phyloP scores from a whole-genome alignment of 306 rosid genomes.

The Lathyrus aphaca region DNA sequence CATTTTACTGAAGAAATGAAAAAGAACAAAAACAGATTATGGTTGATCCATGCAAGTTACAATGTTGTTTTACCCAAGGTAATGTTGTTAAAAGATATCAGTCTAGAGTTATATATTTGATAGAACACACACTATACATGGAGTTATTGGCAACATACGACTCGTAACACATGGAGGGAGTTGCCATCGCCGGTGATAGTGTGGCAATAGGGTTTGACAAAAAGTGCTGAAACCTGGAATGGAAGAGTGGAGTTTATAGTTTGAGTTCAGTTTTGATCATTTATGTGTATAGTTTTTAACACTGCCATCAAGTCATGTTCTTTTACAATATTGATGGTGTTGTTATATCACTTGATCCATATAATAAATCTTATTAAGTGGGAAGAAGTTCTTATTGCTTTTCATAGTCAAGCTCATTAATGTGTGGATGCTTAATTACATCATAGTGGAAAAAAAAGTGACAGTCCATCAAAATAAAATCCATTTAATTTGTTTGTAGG shows the following conservation, averaged over 20 bases:
- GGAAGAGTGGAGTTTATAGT: slow-evolving; percentile 62
- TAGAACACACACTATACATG: no score
- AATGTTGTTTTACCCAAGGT: no score
- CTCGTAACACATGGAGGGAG: slow-evolving; percentile 91
- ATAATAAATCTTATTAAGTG: not conserved
- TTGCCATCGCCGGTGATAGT: slow-evolving; percentile 85
- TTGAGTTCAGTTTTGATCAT: slow-evolving; percentile 34
- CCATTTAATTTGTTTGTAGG: not conserved
- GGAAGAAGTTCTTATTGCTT: not conserved
- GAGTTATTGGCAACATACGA: slow-evolving; percentile 89
- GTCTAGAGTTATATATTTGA: no score
- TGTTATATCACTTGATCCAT: not conserved
- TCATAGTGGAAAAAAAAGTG: not conserved
- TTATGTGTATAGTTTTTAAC: slow-evolving; percentile 2
- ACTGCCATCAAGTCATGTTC: not conserved
- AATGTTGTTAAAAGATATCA: no score
- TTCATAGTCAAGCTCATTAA: not conserved
- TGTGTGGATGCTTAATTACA: no score
- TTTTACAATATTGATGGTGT: not conserved
- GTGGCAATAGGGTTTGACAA: slow-evolving; percentile 99
- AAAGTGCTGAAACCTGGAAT: slow-evolving; percentile 97
- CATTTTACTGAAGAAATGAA: no score
- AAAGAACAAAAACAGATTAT: no score
- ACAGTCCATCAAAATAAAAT: not conserved
- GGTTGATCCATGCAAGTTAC: no score